Evolutionary conservation across 352 stramenopile genomes (phyloP).

Genomic region (Pythium scleroteichum): DNA sequence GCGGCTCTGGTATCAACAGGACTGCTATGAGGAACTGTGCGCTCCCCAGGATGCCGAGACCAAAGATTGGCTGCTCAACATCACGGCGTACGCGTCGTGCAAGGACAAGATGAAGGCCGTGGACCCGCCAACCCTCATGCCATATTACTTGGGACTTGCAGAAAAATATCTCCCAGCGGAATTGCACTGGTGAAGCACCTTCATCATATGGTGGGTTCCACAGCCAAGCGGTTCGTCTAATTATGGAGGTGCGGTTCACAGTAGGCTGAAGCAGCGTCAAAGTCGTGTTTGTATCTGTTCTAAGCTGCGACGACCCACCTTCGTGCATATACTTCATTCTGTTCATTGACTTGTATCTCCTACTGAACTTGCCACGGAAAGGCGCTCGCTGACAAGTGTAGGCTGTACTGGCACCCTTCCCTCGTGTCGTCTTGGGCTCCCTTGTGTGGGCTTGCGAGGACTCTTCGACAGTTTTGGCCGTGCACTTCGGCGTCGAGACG

Average conservation of each 20-base stretch:
- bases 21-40: slow-evolving; percentile 54
- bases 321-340: too few species aligned
- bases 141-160: slow-evolving; percentile 65
- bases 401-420: background rate
- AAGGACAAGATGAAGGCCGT: slow-evolving; percentile 45
- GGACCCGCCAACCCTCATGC: slow-evolving; percentile 42
- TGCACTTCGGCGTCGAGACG: slow-evolving; percentile 4
- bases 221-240: too few species aligned
- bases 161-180: slow-evolving; percentile 72
- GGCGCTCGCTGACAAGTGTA: background rate
- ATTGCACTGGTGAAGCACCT: slow-evolving; percentile 61
- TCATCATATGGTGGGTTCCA: too few species aligned
- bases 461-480: slow-evolving; percentile 12
- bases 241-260: too few species aligned
- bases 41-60: slow-evolving; percentile 49
- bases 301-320: too few species aligned
- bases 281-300: too few species aligned
- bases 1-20: slow-evolving; percentile 61
- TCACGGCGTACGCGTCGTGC: slow-evolving; percentile 41
- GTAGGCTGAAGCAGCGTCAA: too few species aligned
- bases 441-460: slow-evolving; percentile 1
- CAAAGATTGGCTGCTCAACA: slow-evolving; percentile 67
- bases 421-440: background rate
- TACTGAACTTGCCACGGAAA: too few species aligned
- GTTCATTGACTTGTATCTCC: too few species aligned